phyloP scores from a whole-genome alignment of 164 flowering plant species.

The Chimonanthus praecox region DNA sequence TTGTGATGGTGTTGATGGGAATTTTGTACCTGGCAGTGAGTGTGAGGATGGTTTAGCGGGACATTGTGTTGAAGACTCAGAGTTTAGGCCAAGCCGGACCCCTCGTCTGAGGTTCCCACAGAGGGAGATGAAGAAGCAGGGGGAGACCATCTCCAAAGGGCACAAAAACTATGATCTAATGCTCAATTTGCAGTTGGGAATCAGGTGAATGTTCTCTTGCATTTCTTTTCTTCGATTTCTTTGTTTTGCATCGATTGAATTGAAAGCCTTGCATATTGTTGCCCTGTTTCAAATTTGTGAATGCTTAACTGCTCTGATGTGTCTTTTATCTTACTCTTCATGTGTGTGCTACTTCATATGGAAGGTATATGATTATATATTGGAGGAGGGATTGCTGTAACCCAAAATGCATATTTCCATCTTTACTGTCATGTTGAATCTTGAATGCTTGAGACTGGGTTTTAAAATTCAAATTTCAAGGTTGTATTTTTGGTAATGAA shows the following conservation, averaged over 20 bases:
- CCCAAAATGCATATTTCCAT: neutral
- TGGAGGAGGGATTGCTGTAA: neutral
- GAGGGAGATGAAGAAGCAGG: constrained; percentile 44
- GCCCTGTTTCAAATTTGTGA: neutral
- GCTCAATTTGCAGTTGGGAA: constrained; percentile 37
- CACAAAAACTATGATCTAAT: constrained; percentile 40
- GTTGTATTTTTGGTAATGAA: neutral
- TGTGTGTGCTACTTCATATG: neutral
- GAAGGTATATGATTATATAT: neutral
- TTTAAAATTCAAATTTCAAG: no score
- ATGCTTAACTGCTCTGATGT: neutral
- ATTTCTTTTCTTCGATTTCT: neutral
- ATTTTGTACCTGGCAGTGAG: constrained; percentile 4
- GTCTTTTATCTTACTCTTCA: no score
- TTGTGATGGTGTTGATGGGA: constrained; percentile 16
- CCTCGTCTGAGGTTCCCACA: constrained; percentile 10
- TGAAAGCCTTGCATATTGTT: neutral
- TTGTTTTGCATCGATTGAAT: neutral
- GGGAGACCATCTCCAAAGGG: constrained; percentile 44
- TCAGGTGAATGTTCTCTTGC: constrained; percentile 20
- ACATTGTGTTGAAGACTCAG: neutral
- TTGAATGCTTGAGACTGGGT: neutral
- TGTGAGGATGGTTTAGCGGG: constrained; percentile 20
- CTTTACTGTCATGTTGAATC: no score
- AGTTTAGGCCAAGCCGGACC: neutral